Base-by-base conservation (phyloP, 352 stramenopile species). In the Phytophthora melonis region DNA sequence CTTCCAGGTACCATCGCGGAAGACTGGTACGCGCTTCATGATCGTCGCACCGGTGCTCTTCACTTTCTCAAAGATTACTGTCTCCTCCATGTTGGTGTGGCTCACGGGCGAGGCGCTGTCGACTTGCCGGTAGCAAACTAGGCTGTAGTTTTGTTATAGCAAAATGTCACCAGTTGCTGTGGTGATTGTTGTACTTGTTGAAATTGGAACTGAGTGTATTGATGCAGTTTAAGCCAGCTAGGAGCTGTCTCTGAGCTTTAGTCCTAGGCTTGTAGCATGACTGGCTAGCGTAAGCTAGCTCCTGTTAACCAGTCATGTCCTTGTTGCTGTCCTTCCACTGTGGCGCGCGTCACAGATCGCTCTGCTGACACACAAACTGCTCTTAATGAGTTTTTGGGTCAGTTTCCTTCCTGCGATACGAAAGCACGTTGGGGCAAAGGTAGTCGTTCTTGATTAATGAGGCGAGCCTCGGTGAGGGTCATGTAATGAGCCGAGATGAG, bases 191-290 rank as follows among this genome's bases (percentile, higher is more conserved):
- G 45, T 53, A 53, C n/a, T 53, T 53, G 45, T 3, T 53, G 8
- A 27, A 53, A 53, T 53, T 53, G 45, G n/a, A 53, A 27, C 45
- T 16, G 45, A 53, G 45, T 53, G 45, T 53, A 53, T 53, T 53
- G 45, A 53, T 53, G 45, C 45, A 53, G 45, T 53, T 27, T 53
- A 53, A 53, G 13, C 45, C 27, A 53, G 45, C 45, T 53, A 53
- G 11, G 45, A 53, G n/a, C 45, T 53, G 45, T 53, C 45, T 53
- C 45, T n/a, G 10, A 53, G 45, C 45, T 14, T 23, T 53, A 8
- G n/a, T 27, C n/a, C 45, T 53, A 53, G 45, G 45, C n/a, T 53
- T 53, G 45, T 25, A 53, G 14, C 45, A 27, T 53, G 45, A 53
- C 45, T 53, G 45, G 45, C n/a, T 5, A 14, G n/a, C 45, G 45